Base-by-base conservation (phyloP, 306 rosid species). In the Glycyrrhiza uralensis region DNA sequence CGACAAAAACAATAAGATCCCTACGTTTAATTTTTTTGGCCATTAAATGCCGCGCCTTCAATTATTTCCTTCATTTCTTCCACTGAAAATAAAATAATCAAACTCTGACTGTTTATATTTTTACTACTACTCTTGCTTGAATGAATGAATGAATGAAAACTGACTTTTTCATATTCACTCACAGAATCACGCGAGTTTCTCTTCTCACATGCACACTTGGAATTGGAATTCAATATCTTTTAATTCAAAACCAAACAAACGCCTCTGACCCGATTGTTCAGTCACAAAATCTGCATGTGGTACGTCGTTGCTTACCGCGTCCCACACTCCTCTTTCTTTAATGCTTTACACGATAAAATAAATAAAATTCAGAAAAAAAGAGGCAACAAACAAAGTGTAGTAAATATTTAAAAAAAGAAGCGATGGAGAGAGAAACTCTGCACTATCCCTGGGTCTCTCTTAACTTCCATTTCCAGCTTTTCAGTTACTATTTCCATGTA, bases 201-300 rank as follows among this genome's bases (percentile, higher is more conserved):
- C 29, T 26, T 26, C 29, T 26, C 29, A 64, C 77, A 57, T 36
- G 0, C n/a, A n/a, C n/a, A n/a, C n/a, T 56, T 76, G 23, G 38
- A 71, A 38, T 66, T 65, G 41, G 81, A 79, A 82, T 81, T 68
- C 15, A 73, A 80, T 75, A 26, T 66, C 15, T 38, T 55, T 13
- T 15, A 61, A 61, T 71, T 71, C 46, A 64, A 47, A 81, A 59
- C 36, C 63, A 79, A 84, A 79, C 75, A 77, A 78, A 71, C 62
- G 65, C 70, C 80, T 83, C 83, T 87, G 89, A 86, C 87, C 83
- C 88, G 85, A 82, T 62, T 83, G 80, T 86, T 88, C 18, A 79
- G 87, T 83, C 96, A 90, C 90, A 83, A 83, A 83, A 86, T 81
- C 71, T 85, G 91, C 96, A 86, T 86, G 96, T 70, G 71, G 82